Evolutionary conservation across 179 eudicot genomes (phyloP).

Genomic region (Patellifolia procumbens): DNA sequence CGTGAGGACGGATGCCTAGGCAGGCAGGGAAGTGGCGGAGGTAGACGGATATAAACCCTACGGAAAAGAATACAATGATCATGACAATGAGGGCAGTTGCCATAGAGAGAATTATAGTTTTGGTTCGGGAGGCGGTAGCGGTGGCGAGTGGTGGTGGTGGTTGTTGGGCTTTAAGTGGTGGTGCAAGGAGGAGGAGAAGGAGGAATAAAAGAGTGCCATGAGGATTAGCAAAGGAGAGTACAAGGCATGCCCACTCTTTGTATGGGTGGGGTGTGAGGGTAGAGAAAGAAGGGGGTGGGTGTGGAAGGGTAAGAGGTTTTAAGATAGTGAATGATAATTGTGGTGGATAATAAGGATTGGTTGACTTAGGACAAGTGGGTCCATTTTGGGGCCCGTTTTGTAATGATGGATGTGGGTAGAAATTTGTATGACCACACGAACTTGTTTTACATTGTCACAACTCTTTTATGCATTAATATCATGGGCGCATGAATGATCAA

Average conservation of each 20-base stretch:
- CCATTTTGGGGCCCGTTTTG: background rate
- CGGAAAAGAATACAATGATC: slow-evolving; percentile 30
- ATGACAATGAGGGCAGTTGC: slow-evolving; percentile 39
- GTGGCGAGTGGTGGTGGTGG: too few species aligned
- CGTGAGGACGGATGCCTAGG: slow-evolving; percentile 7
- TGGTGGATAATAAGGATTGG: slow-evolving; percentile 16
- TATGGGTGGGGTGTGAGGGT: background rate
- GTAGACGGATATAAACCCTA: slow-evolving; percentile 43
- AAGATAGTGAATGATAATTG: background rate
- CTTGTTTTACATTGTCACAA: background rate
- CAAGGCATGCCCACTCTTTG: slow-evolving; percentile 20
- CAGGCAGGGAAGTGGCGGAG: slow-evolving; percentile 36
- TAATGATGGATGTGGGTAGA: background rate
- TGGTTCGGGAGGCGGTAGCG: too few species aligned
- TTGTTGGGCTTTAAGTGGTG: slow-evolving; percentile 18
- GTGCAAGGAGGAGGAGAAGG: slow-evolving; percentile 1
- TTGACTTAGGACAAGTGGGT: slow-evolving; percentile 23
- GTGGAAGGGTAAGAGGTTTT: background rate
- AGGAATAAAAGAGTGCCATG: slow-evolving; percentile 19
- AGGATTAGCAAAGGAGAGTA: background rate
- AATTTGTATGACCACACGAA: background rate
- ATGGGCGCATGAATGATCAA: too few species aligned
- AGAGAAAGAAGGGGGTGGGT: background rate
- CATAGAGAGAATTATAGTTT: slow-evolving; percentile 35
- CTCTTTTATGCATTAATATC: background rate